A percentile compares a stretch with the other conserved stretches of the same genome.
phyloP scores from a whole-genome alignment of 192 early-diverging fungal species.

The Podila minutissima region DNA sequence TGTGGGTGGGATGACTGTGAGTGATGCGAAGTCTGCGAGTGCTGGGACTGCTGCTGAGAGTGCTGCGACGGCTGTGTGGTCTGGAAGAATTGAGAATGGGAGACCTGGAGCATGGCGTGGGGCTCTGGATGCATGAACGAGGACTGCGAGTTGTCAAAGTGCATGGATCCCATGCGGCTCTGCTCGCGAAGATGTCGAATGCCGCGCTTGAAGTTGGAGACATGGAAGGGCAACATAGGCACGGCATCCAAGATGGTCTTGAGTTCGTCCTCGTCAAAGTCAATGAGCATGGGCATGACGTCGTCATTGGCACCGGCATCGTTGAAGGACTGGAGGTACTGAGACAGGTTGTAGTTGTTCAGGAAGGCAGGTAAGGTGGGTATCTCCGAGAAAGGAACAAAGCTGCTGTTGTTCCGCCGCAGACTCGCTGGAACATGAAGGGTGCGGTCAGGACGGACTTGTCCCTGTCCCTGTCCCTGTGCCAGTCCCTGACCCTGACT shows the following conservation, averaged over 20 bases:
- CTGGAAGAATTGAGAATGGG: conserved; percentile 38
- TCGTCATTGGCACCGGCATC: conserved; percentile 61
- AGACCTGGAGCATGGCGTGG: conserved; percentile 29
- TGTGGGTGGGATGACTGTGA: conserved; percentile 32
- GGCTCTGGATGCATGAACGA: conserved; percentile 36
- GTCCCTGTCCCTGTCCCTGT: neutral
- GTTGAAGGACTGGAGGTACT: conserved; percentile 56
- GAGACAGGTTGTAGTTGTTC: conserved; percentile 57
- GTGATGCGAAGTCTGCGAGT: conserved; percentile 24
- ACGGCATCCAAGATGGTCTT: conserved; percentile 56
- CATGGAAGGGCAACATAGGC: conserved; percentile 64
- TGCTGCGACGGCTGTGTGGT: neutral
- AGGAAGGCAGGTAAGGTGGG: conserved; percentile 58
- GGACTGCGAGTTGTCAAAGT: conserved; percentile 29
- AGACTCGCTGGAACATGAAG: conserved; percentile 31
- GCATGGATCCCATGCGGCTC: conserved; percentile 38
- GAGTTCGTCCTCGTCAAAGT: conserved; percentile 63
- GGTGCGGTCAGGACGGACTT: neutral
- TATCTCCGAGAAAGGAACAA: conserved; percentile 43
- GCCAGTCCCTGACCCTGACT: neutral
- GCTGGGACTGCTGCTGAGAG: conserved; percentile 26
- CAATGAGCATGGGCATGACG: conserved; percentile 56
- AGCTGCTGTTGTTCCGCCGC: conserved; percentile 39
- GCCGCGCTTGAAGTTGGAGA: conserved; percentile 56
- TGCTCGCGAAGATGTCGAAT: conserved; percentile 55